phyloP scores from a whole-genome alignment of 768 basidiomycete species.

The Podaxis sp. region DNA sequence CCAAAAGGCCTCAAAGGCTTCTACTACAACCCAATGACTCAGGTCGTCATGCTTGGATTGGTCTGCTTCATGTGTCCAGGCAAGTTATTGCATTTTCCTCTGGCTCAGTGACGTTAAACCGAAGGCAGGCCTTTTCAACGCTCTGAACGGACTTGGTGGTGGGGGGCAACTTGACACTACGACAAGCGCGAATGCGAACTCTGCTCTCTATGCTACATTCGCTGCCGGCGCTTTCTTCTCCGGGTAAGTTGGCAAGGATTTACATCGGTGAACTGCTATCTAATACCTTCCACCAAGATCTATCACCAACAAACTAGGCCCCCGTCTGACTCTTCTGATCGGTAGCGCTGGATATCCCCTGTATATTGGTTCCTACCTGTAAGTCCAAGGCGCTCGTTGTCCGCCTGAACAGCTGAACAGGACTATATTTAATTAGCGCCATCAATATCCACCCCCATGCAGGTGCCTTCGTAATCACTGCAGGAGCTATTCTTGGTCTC shows the following conservation, averaged over 20 bases:
- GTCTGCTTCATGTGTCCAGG: conserved; percentile 67
- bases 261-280: background rate
- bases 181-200: conserved; percentile 68
- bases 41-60: conserved; percentile 64
- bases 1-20: conserved; percentile 53
- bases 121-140: conserved; percentile 68
- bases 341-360: conserved; percentile 76
- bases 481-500: conserved; percentile 73
- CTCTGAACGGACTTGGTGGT: conserved; percentile 75
- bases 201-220: conserved; percentile 61
- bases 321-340: conserved; percentile 66
- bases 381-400: conserved; percentile 23
- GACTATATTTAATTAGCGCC: conserved; percentile 37
- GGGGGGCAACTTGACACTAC: conserved; percentile 69
- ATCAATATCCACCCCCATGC: conserved; percentile 67
- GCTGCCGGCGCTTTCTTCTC: conserved; percentile 44
- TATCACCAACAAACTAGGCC: conserved; percentile 76
- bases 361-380: conserved; percentile 75
- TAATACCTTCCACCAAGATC: conserved; percentile 41
- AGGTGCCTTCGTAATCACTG: conserved; percentile 61
- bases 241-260: conserved; percentile 44
- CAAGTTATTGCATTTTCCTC: conserved; percentile 23
- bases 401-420: background rate
- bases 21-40: conserved; percentile 59
- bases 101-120: background rate